Evolutionary conservation across 495 filamentous ascomycete species (phyloP).

Genomic region (Podospora sp.): DNA sequence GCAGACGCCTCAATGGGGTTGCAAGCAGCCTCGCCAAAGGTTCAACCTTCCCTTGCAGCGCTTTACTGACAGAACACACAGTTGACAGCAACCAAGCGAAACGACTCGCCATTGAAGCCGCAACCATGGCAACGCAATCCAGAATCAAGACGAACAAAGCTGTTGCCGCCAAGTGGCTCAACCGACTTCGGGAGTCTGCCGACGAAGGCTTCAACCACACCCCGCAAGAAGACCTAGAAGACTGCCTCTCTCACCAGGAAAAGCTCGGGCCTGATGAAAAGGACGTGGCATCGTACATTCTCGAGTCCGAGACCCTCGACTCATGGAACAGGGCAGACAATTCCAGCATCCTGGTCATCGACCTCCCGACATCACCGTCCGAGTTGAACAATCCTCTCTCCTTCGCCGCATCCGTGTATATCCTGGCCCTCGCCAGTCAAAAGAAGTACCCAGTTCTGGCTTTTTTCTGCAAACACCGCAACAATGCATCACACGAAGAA

Average conservation of each 20-base stretch:
- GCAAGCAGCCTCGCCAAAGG: too few species aligned
- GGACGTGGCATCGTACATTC: constrained; percentile 12
- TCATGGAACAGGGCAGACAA: constrained; percentile 4
- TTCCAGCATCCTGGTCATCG: constrained; percentile 16
- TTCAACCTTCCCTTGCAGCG: too few species aligned
- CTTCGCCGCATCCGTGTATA: constrained; percentile 15
- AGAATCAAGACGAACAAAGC: constrained; percentile 6
- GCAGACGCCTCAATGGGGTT: too few species aligned
- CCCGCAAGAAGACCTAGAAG: constrained; percentile 3
- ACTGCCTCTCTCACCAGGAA: constrained; percentile 17
- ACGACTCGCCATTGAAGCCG: not conserved
- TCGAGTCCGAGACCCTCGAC: constrained; percentile 4
- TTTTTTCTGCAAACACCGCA: constrained; percentile 24
- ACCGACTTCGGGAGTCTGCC: not conserved
- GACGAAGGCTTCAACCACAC: not conserved
- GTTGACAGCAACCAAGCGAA: constrained; percentile 11
- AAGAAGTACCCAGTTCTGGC: constrained; percentile 6
- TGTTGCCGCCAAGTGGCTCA: not conserved
- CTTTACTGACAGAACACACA: not conserved
- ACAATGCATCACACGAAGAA: not conserved
- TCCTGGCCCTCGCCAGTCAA: not conserved
- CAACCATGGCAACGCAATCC: too few species aligned
- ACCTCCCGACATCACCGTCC: constrained; percentile 7
- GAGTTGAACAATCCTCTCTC: constrained; percentile 19
- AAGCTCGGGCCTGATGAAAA: constrained; percentile 11